Conservation (phyloP, 768 basidiomycete genomes). For the Crepidotus variabilis region DNA sequence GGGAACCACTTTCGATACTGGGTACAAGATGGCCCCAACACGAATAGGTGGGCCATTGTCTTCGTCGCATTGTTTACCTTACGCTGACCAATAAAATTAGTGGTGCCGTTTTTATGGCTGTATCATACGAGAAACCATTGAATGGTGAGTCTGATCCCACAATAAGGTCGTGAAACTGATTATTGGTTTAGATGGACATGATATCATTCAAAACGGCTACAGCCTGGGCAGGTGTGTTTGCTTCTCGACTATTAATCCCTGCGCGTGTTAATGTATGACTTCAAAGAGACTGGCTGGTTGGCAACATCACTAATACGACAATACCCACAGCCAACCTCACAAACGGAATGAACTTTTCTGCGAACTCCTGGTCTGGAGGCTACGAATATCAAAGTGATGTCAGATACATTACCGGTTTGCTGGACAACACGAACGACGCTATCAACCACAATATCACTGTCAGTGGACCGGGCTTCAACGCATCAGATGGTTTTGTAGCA, state of each 20-base stretch:
- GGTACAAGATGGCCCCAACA: conserved; percentile 66
- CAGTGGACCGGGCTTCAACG: conserved; percentile 43
- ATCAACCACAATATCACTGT: conserved; percentile 69
- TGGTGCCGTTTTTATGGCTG: conserved; percentile 72
- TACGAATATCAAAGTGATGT: conserved; percentile 75
- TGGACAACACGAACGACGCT: conserved; percentile 64
- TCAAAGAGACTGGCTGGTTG: conserved; percentile 78
- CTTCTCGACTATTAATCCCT: neutral
- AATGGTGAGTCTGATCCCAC: conserved; percentile 33
- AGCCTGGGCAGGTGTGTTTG: conserved; percentile 63
- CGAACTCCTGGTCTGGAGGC: conserved; percentile 56
- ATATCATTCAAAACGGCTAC: conserved; percentile 77
- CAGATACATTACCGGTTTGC: conserved; percentile 63
- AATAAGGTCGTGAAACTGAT: neutral
- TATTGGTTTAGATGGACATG: conserved; percentile 46
- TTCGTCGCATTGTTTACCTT: neutral
- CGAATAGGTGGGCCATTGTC: conserved; percentile 45
- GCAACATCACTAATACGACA: conserved; percentile 63
- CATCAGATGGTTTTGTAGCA: conserved; percentile 82
- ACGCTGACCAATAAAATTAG: conserved; percentile 26
- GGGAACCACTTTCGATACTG: conserved; percentile 91
- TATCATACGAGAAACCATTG: conserved; percentile 70
- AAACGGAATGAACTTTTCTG: conserved; percentile 59
- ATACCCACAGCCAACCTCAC: conserved; percentile 47
- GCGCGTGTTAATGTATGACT: neutral